Percentiles rank a stretch among this genome's conserved stretches.
Conservation (phyloP, 352 stramenopile genomes). For the Phytophthora pini region DNA sequence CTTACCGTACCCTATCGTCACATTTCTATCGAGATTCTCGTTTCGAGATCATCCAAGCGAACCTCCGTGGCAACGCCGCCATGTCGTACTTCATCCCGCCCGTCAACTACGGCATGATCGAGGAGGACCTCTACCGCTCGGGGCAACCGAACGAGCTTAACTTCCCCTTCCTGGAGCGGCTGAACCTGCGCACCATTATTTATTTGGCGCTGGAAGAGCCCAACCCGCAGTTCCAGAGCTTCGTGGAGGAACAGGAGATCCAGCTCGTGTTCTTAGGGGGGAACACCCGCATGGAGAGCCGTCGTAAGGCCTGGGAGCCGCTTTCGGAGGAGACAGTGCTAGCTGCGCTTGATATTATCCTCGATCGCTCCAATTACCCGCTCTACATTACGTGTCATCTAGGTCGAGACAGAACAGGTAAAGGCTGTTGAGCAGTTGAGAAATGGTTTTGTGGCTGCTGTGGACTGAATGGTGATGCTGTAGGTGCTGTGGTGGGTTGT, state of each 20-base stretch:
- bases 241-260: constrained; percentile 93
- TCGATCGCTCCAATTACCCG: constrained; percentile 91
- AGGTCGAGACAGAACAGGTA: constrained; percentile 89
- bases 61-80: neutral
- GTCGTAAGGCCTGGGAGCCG: constrained; percentile 87
- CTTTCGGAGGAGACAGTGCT: constrained; percentile 92
- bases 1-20: neutral
- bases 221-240: constrained; percentile 90
- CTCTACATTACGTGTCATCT: constrained; percentile 93
- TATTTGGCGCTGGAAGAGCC: constrained; percentile 92
- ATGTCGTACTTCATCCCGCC: constrained; percentile 94
- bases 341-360: constrained; percentile 88
- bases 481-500: constrained; percentile 88
- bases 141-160: constrained; percentile 93
- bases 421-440: neutral
- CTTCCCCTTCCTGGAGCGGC: constrained; percentile 92
- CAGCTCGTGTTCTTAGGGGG: constrained; percentile 86
- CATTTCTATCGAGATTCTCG: neutral
- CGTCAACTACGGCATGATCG: constrained; percentile 94
- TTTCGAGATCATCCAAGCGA: neutral
- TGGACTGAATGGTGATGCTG: neutral
- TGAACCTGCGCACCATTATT: constrained; percentile 92
- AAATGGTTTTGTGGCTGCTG: neutral
- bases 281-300: constrained; percentile 90
- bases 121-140: constrained; percentile 92